Base-by-base conservation (phyloP, 768 basidiomycete genomes). In the Guyanaporus albipodus region DNA sequence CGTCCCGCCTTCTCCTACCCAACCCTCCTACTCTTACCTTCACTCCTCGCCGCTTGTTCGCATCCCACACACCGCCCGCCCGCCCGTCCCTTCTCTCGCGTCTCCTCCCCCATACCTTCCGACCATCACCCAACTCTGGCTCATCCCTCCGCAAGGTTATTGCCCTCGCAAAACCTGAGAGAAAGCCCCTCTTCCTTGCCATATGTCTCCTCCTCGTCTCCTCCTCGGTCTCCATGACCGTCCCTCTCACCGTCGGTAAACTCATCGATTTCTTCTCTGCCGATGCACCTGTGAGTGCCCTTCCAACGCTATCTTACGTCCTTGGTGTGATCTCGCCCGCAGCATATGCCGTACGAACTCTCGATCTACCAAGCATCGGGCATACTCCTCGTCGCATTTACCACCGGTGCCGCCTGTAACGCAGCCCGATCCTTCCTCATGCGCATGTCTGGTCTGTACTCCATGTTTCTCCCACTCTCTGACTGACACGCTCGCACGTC, bases 221-320 rank as follows among this genome's bases (percentile, higher is more conserved):
- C 0, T 91, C 91, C 8, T 73, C 86, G 3, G 89, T 99, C 18
- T 88, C 91, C 4, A 87, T 97, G 83, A 87, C 86, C 53, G 78
- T 98, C 11, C 95, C 95, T 0, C 81, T 96, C 56, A 92, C 92
- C 1, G 85, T 97, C 58, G 95, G 95, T 9, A 89, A 83, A 63
- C 73, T 98, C 42, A 96, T 99, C 51, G 94, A 97, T 69, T 92
- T 87, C 70, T 98, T 96, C 67, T 83, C 87, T 1, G 71, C 83
- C 8, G 54, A 76, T 1, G 75, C 78, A 55, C 81, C 83, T n/a
- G 91, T 92, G 46, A 41, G 65, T 55, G 3, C 12, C 8, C 1
- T 9, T 11, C 6, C n/a, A 12, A 8, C n/a, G n/a, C n/a, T n/a
- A n/a, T 21, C 10, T 19, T 15, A 22, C 23, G 6, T 14, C 9